Percentiles rank a stretch among this genome's conserved stretches.
phyloP scores from a whole-genome alignment of 441 rosid species.

The Croton laevigatus region DNA sequence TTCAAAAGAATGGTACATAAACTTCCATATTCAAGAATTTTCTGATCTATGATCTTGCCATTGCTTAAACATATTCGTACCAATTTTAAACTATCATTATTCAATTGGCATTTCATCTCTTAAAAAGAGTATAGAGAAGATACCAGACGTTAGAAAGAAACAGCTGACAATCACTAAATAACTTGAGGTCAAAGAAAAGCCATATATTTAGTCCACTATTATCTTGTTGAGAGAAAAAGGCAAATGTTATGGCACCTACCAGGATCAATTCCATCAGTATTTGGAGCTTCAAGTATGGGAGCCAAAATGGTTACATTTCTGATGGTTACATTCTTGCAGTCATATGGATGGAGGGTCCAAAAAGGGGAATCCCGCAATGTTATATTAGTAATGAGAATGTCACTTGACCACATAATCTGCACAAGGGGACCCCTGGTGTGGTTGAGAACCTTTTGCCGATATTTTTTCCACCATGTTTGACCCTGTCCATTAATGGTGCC shows the following conservation, averaged over 20 bases:
- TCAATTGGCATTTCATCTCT: neutral
- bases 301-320: slow-evolving; percentile 79
- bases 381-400: slow-evolving; percentile 64
- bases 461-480: slow-evolving; percentile 90
- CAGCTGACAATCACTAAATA: neutral
- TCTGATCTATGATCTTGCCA: neutral
- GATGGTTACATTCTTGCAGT: slow-evolving; percentile 81
- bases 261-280: slow-evolving; percentile 97
- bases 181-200: slow-evolving; percentile 9
- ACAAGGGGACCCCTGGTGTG: slow-evolving; percentile 93
- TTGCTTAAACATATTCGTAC: neutral
- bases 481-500: slow-evolving; percentile 98
- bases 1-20: neutral
- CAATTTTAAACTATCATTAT: neutral
- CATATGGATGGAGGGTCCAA: slow-evolving; percentile 96
- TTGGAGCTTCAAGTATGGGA: slow-evolving; percentile 78
- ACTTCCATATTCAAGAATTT: slow-evolving; percentile 2
- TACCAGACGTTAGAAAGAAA: neutral
- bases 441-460: slow-evolving; percentile 85
- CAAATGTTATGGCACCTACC: slow-evolving; percentile 38
- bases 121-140: neutral
- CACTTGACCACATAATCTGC: slow-evolving; percentile 94
- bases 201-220: neutral
- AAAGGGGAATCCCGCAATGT: slow-evolving; percentile 90
- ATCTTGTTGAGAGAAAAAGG: neutral